Base-by-base conservation (phyloP, 1,284 basidiomycete genomes). In the Entoloma clypeatum region DNA sequence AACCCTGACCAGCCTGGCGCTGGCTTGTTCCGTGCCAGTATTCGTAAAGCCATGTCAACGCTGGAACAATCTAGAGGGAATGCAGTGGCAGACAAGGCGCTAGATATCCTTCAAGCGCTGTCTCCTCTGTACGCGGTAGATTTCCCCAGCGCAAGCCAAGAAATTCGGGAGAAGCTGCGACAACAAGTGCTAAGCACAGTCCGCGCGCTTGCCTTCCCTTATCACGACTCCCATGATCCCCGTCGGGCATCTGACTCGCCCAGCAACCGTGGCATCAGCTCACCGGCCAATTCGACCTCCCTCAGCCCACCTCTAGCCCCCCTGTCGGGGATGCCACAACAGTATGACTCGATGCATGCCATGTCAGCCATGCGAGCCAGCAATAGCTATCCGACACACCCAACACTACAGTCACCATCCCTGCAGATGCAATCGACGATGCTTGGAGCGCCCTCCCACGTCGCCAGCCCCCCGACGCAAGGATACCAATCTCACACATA, bases 1-100 rank as follows among this genome's bases (percentile, higher is more conserved):
- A 79, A 83, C 53, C 82, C 86, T 33, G 81, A 85, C 43, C 84
- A 87, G 52, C 79, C 81, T 34, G 83, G 81, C 16, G 84, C 81
- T 30, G 73, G 71, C 16, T 65, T 85, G 26, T 85, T 86, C 66
- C 79, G 84, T 23, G 72, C 74, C 36, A 83, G 82, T 52, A 81
- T 89, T 52, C 73, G 72, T 52, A 83, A 83, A 58, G 79, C 81
- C 6, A 70, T 81, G 43, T 59, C 66, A 10, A 78, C 77, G 8
- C 68, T 88, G 13, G 79, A 85, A 47, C 74, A 78, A 49, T 75
- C 71, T 49, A 70, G 74, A 26, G 79, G 75, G 31, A 67, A 75
- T 44, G 65, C 75, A 2, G 73, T 86, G 28, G 82, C 85, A 13
- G 83, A 86, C 58, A 86, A 85, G 60, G 81, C 78, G 5, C 71